Conservation (phyloP, 2,329 filamentous ascomycete species). For the Phialophora tarda region DNA sequence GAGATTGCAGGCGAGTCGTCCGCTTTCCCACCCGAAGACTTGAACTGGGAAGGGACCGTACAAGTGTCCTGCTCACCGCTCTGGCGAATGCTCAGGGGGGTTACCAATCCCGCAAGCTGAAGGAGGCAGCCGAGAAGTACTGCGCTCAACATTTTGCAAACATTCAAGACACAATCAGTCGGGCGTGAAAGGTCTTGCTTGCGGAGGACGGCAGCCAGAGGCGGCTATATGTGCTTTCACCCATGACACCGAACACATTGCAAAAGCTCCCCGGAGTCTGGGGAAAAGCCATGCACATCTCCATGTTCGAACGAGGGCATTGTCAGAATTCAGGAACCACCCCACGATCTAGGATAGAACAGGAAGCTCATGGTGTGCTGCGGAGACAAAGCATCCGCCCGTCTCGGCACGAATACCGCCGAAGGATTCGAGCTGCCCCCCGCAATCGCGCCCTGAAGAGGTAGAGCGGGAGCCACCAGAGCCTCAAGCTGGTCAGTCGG, state of each 20-base stretch:
- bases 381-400: neutral
- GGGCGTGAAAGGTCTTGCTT: neutral
- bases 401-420: conserved; percentile 10
- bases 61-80: conserved; percentile 14
- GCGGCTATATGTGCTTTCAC: neutral
- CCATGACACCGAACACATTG: neutral
- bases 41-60: conserved; percentile 36
- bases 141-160: neutral
- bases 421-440: neutral
- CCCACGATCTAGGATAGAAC: conserved; percentile 1
- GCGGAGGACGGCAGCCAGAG: neutral
- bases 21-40: conserved; percentile 45
- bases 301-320: conserved; percentile 1
- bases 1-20: conserved; percentile 51
- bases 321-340: neutral
- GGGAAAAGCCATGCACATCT: conserved; percentile 7
- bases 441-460: neutral
- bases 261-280: neutral
- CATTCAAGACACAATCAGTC: neutral
- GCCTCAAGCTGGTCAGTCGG: neutral
- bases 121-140: neutral
- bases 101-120: neutral
- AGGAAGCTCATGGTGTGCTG: neutral
- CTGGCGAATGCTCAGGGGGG: neutral
- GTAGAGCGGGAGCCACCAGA: neutral